Conservation (phyloP, 1,284 basidiomycete genomes). For the Boletus mariae region DNA sequence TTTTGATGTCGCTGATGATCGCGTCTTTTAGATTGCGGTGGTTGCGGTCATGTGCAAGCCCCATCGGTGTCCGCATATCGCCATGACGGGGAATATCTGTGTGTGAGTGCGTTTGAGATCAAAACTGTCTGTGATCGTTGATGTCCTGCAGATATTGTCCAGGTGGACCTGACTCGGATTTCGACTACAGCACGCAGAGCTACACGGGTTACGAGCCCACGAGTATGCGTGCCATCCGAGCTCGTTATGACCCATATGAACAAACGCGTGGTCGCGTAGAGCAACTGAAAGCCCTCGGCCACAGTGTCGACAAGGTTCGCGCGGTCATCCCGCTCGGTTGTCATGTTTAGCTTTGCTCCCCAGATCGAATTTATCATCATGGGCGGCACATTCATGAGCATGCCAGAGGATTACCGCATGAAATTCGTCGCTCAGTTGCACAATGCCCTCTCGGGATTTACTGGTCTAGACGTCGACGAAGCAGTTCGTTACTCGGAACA, state of each 20-base stretch:
- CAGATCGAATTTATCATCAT: slow-evolving; percentile 98
- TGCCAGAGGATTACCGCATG: slow-evolving; percentile 93
- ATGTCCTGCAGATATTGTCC: slow-evolving; percentile 82
- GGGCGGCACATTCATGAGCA: slow-evolving; percentile 99
- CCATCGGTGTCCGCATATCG: slow-evolving; percentile 98
- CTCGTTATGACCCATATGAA: slow-evolving; percentile 98
- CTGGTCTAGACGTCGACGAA: slow-evolving; percentile 91
- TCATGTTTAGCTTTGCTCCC: not conserved
- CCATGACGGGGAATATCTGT: slow-evolving; percentile 99
- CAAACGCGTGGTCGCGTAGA: slow-evolving; percentile 94
- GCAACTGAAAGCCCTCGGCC: slow-evolving; percentile 91
- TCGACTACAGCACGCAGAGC: slow-evolving; percentile 98
- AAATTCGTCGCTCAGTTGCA: slow-evolving; percentile 96
- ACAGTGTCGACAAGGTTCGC: slow-evolving; percentile 91
- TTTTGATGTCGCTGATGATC: slow-evolving; percentile 4
- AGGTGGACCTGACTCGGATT: slow-evolving; percentile 98
- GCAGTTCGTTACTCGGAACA: slow-evolving; percentile 97
- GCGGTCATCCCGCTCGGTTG: slow-evolving; percentile 5
- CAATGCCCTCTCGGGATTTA: slow-evolving; percentile 95
- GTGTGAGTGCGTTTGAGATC: slow-evolving; percentile 55
- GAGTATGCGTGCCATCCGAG: slow-evolving; percentile 97
- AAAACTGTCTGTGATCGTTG: not conserved
- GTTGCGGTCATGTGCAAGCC: slow-evolving; percentile 99
- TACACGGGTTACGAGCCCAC: slow-evolving; percentile 98
- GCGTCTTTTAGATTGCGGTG: slow-evolving; percentile 75